Evolutionary conservation across 1,284 basidiomycete species (phyloP), one percentile per base, ranked within the genome.

Genomic region (Anthracocystis panici-leucophaei): DNA sequence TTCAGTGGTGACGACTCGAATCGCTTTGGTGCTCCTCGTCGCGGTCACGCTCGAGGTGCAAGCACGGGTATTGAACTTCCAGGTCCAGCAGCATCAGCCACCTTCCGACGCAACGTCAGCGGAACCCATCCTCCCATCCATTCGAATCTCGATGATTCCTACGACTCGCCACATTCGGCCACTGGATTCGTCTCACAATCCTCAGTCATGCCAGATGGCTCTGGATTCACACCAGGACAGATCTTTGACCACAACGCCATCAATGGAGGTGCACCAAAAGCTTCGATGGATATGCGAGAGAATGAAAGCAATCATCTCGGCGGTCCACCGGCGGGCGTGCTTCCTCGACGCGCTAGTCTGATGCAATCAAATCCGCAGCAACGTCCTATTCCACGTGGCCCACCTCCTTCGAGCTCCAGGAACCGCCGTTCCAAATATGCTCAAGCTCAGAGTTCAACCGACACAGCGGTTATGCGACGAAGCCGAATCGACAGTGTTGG

Each of bases 401-500:
- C 74, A 29, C 74, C 74, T 29, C 74, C 74, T 5, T 61, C 69
- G 18, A 62, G 29, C 52, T 75, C 59, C 60, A 64, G 70, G 12
- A 75, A 63, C 20, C 61, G 76, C 7, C 57, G 67, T 21, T 67
- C 72, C 12, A 63, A 65, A 23, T 75, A 78, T 27, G 29, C 48
- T 3, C 65, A 46, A 2, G 33, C 25, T n/a, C 38, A 54, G 25
- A n/a, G 27, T 5, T 63, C 57, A 1, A 51, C 48, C 20, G 65
- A 64, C 9, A 49, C 44, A 5, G 49, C 68, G 5, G 41, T 40
- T 1, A 45, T 33, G 46, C 55, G 76, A 54, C 52, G 68, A n/a
- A 78, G 76, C 57, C 57, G 73, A 7, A 78, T 78, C 62, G 76
- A 78, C 57, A 72, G 68, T 33, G 55, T 78, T 8, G 76, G 76